These are phyloP conservation scores for Prototheca stagnorum DNA, from an alignment of 163 green algal species.

Conservation along the genomic window DNA sequence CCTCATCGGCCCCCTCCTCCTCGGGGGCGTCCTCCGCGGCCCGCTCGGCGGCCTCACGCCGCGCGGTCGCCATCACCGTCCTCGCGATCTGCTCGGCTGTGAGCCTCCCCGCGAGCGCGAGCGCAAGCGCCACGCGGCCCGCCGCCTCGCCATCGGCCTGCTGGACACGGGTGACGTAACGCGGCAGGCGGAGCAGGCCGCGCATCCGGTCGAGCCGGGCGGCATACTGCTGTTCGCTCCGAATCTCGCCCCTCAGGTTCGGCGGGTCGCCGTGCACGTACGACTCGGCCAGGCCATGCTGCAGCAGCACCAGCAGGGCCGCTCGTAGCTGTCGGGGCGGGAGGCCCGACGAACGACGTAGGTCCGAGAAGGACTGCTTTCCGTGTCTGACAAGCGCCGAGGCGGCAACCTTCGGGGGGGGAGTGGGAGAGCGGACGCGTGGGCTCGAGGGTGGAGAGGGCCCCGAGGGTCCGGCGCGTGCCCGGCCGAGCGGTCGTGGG, in stretches of 20 bases:
- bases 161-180: constrained; percentile 37
- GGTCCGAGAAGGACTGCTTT: constrained; percentile 21
- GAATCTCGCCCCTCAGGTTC: constrained; percentile 14
- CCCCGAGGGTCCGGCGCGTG: no score
- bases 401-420: no score
- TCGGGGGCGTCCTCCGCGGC: no score
- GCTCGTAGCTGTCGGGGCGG: constrained; percentile 17
- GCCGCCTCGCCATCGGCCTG: constrained; percentile 31
- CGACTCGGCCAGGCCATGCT: constrained; percentile 42
- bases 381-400: constrained; percentile 6
- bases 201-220: constrained; percentile 10
- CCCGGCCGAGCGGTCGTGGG: no score
- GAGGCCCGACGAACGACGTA: constrained; percentile 15
- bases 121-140: constrained; percentile 29
- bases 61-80: no score
- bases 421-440: no score
- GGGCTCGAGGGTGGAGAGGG: no score
- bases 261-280: constrained; percentile 35
- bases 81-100: no score
- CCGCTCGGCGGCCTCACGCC: no score
- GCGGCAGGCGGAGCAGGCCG: constrained; percentile 37
- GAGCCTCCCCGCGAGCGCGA: no score
- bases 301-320: constrained; percentile 47
- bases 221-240: constrained; percentile 34
- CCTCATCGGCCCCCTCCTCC: no score